Evolutionary conservation across 2,329 filamentous ascomycete genomes (phyloP).

Genomic region (Hortaea werneckii): DNA sequence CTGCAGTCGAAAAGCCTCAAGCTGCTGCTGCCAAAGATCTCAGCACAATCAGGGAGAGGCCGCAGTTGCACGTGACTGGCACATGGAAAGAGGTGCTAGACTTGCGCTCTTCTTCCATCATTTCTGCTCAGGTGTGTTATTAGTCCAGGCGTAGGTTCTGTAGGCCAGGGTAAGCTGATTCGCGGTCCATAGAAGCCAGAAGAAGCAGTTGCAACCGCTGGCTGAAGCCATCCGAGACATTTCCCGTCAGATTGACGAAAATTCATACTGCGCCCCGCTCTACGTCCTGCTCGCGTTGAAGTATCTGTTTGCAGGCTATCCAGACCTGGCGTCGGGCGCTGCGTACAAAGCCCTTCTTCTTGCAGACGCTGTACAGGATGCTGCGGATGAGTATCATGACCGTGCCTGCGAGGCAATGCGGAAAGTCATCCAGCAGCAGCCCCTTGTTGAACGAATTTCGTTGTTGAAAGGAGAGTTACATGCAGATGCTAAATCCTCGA

Average conservation of each 20-base stretch:
- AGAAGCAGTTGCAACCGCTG: background rate
- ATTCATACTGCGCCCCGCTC: constrained; percentile 11
- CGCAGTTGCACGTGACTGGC: background rate
- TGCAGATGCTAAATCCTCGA: constrained; percentile 10
- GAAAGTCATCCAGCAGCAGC: constrained; percentile 13
- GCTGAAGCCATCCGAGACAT: background rate
- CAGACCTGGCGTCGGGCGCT: constrained; percentile 81
- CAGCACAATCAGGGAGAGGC: background rate
- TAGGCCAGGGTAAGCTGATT: background rate
- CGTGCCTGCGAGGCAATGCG: constrained; percentile 1
- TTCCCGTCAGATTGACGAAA: constrained; percentile 1
- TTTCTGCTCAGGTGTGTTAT: background rate
- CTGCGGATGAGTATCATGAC: constrained; percentile 74
- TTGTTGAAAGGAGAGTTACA: constrained; percentile 21
- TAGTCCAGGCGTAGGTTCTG: background rate
- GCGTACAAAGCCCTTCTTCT: constrained; percentile 84
- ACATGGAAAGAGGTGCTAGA: background rate
- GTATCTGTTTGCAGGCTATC: constrained; percentile 69
- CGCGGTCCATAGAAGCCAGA: background rate
- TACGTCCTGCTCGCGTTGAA: constrained; percentile 53
- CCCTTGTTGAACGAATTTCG: constrained; percentile 29
- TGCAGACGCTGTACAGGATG: constrained; percentile 67
- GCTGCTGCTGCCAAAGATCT: background rate
- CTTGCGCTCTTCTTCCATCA: background rate
- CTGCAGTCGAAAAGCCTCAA: background rate